A percentile compares a stretch with the other conserved stretches of the same genome.
phyloP scores from a whole-genome alignment of 345 rosid species.

The Eucalyptus regnans region DNA sequence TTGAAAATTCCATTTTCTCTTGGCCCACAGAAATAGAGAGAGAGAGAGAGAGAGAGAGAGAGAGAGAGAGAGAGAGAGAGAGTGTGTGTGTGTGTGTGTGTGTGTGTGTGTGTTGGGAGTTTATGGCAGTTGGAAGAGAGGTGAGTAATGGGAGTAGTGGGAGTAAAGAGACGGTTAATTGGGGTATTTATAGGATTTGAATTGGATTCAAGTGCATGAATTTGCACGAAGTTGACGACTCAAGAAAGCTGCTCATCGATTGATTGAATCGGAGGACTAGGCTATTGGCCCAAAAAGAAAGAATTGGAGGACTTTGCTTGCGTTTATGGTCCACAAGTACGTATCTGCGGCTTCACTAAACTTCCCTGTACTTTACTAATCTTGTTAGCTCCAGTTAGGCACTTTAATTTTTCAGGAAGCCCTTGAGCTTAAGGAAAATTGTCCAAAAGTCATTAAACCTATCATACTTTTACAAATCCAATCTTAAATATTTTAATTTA shows the following conservation, averaged over 20 bases:
- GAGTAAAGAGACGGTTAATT: not conserved
- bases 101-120: not conserved
- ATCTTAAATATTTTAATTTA: not conserved
- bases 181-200: not conserved
- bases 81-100: too few relatives aligned
- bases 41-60: not conserved
- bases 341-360: not conserved
- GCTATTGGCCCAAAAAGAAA: not conserved
- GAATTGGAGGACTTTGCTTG: not conserved
- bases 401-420: not conserved
- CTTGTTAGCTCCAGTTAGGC: not conserved
- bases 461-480: too few relatives aligned
- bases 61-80: not conserved
- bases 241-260: not conserved
- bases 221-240: not conserved
- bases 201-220: not conserved
- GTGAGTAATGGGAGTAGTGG: not conserved
- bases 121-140: not conserved
- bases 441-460: not conserved
- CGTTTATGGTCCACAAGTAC: not conserved
- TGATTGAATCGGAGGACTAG: not conserved
- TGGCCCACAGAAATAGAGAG: not conserved
- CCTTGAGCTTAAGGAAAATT: not conserved
- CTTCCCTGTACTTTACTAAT: not conserved
- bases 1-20: not conserved